Evolutionary conservation across 768 basidiomycete species (phyloP).

Genomic region (Rhodotorula diobovata): DNA sequence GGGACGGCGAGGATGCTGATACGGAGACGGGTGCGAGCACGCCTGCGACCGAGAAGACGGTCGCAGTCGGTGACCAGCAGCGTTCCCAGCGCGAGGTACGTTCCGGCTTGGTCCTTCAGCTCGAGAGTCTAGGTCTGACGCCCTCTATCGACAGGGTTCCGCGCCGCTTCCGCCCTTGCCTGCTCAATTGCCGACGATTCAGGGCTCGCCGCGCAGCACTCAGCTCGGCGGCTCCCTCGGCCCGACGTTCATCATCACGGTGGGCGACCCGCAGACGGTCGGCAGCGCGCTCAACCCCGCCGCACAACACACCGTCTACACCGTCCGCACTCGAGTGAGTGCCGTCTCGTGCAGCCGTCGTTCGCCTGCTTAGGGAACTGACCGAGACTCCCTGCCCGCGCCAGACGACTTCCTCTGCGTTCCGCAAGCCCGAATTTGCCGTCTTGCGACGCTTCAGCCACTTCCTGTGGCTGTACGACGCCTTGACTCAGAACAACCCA

Average conservation of each 20-base stretch:
- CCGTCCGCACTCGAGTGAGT: constrained; percentile 75
- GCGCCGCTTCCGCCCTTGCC: constrained; percentile 22
- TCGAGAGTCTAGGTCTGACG: background rate
- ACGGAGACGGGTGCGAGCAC: constrained; percentile 8
- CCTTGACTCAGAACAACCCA: constrained; percentile 81
- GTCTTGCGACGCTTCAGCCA: constrained; percentile 96
- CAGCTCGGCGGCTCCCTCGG: constrained; percentile 34
- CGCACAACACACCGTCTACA: constrained; percentile 80
- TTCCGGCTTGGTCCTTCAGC: background rate
- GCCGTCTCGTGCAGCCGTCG: too few relatives aligned
- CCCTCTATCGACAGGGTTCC: constrained; percentile 3
- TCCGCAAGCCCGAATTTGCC: constrained; percentile 76
- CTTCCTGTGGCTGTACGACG: constrained; percentile 93
- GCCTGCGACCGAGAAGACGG: background rate
- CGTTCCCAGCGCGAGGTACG: constrained; percentile 15
- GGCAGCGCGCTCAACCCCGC: constrained; percentile 83
- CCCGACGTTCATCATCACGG: constrained; percentile 65
- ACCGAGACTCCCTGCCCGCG: background rate
- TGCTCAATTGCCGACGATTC: background rate
- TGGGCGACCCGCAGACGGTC: constrained; percentile 95
- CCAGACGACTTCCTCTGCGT: constrained; percentile 49
- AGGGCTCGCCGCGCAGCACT: constrained; percentile 25
- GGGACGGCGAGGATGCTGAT: constrained; percentile 18
- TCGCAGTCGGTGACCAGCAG: background rate
- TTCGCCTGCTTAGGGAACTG: too few relatives aligned